These are phyloP conservation scores for Beauveria bassiana DNA, from an alignment of 2,329 filamentous ascomycete genomes.

Conservation along the genomic window DNA sequence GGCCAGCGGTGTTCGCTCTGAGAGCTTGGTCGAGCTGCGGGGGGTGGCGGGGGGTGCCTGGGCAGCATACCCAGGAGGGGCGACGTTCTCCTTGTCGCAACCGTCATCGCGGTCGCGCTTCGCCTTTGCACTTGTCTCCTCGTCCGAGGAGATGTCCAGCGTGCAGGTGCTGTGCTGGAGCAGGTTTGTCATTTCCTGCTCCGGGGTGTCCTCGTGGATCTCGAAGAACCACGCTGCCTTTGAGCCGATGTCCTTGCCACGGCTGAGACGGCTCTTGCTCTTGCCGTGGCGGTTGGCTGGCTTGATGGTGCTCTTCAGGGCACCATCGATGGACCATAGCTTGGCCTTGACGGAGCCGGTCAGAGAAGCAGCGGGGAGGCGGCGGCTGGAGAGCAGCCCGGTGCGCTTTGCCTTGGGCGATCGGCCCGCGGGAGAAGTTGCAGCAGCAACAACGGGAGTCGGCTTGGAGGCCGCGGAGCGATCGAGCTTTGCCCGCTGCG, in stretches of 20 bases:
- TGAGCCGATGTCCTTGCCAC: conserved; percentile 34
- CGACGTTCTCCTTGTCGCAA: conserved; percentile 87
- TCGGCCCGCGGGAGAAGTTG: conserved; percentile 60
- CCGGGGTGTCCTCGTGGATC: conserved; percentile 85
- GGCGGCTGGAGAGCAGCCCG: conserved; percentile 60
- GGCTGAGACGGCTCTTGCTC: conserved; percentile 13
- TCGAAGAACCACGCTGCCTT: conserved; percentile 80
- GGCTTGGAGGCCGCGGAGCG: conserved; percentile 36
- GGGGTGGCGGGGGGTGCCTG: conserved; percentile 36
- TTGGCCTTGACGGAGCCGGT: conserved; percentile 38
- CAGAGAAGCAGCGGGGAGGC: conserved; percentile 56
- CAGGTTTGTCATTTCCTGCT: conserved; percentile 85
- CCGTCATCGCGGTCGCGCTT: conserved; percentile 47
- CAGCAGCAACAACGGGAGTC: conserved; percentile 35
- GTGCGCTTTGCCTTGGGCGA: conserved; percentile 65
- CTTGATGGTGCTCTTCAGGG: conserved; percentile 67
- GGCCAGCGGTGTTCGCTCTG: conserved; percentile 56
- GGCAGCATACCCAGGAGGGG: conserved; percentile 59
- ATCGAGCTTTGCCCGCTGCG: conserved; percentile 39
- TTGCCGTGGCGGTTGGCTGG: conserved; percentile 36
- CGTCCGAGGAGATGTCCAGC: conserved; percentile 84
- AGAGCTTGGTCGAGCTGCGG: conserved; percentile 55
- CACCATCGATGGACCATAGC: conserved; percentile 80
- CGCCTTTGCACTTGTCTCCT: conserved; percentile 56
- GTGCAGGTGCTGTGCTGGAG: conserved; percentile 85